A percentile compares a stretch with the other conserved stretches of the same genome.
phyloP scores from a whole-genome alignment of 441 rosid genomes.

The Heliophila coronopifolia region DNA sequence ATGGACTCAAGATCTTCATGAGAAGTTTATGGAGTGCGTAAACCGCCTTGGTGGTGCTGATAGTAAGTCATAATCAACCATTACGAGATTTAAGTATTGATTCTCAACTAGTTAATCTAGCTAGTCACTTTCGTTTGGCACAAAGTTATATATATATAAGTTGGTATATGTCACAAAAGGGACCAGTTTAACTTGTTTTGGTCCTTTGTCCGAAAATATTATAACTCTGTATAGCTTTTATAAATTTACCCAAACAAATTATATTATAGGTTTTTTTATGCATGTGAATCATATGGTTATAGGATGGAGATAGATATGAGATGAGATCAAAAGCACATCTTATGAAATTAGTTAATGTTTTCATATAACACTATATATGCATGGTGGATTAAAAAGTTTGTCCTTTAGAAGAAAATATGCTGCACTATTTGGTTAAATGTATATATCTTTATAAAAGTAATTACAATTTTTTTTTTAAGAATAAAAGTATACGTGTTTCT shows the following conservation, averaged over 20 bases:
- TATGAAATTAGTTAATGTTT: neutral
- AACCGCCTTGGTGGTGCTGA: conserved; percentile 82
- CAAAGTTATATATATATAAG: neutral
- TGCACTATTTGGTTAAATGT: conserved; percentile 3
- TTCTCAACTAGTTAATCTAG: neutral
- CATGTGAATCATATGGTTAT: conserved; percentile 3
- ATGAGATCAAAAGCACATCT: neutral
- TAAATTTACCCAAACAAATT: neutral
- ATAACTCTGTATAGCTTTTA: no score
- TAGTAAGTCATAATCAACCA: conserved; percentile 46
- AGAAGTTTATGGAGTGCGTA: conserved; percentile 73
- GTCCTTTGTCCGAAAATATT: neutral
- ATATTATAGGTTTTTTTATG: neutral
- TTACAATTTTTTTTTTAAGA: neutral
- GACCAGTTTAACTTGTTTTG: conserved; percentile 1
- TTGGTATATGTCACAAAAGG: neutral
- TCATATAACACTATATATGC: neutral
- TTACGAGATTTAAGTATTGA: neutral
- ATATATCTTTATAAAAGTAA: neutral
- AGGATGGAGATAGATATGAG: neutral
- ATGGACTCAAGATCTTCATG: conserved; percentile 95
- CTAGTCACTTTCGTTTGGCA: neutral
- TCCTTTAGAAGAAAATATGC: neutral
- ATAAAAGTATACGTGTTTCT: neutral
- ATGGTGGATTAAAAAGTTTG: neutral